Base-by-base conservation (phyloP, 192 early-diverging fungal genomes). In the Spizellomyces sp. region DNA sequence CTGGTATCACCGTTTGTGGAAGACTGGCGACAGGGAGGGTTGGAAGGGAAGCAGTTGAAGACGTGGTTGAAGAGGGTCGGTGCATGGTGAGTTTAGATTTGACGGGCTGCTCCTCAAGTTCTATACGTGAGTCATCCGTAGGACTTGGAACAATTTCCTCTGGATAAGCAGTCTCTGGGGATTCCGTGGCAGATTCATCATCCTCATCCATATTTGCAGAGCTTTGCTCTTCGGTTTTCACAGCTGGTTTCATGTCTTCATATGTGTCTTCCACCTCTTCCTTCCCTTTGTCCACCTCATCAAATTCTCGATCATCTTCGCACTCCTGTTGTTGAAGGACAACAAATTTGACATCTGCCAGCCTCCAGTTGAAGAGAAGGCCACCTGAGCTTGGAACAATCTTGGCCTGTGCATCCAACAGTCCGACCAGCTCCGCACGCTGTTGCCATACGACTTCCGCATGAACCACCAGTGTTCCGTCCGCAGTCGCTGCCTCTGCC, bases 381-480 rank as follows among this genome's bases (percentile, higher is more conserved):
- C 66, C 56, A 14, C 70, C 70, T 9, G 69, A 70, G 5, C 63
- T 70, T 9, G 69, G 75, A 5, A 56, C 10, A 19, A 46, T 43
- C 10, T 42, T 46, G 12, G 57, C 44, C 43, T 46, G 47, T 19
- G 45, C 21, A 6, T 77, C 70, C 65, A 77, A 45, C 5, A 77
- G 58, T n/a, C 71, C 58, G 3, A 67, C 64, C 64, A 77, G 48
- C 48, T 71, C 76, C 7, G 70, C 76, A 6, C 66, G 64, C 45
- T 64, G 65, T 48, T 73, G 70, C 66, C 70, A 77, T 36, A 48
- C 60, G 6, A 77, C 76, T 66, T 73, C 76, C 19, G 65, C 76
- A 15, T 64, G 60, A 5, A 77, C 66, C 6, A 62, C 44, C 14
- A 77, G 45, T n/a, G 76, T 77, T 10, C 70, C 76, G 45, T 77